Base-by-base conservation (phyloP, 2,329 filamentous ascomycete species). In the Dactylellina leptospora region DNA sequence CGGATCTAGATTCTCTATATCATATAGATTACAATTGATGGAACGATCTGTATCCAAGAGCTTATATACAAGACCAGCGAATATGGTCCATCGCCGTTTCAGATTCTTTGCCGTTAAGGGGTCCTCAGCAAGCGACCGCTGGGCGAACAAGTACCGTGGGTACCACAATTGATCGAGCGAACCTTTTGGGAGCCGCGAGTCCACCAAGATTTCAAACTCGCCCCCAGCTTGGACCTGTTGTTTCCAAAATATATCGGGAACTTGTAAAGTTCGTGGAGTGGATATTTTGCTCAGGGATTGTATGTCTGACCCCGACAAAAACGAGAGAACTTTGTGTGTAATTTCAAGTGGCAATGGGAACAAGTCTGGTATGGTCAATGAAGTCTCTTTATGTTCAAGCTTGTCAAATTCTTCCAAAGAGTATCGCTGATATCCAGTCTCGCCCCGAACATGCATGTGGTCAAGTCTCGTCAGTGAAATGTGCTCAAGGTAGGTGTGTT, bases 161-260 rank as follows among this genome's bases (percentile, higher is more conserved):
- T 28, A 33, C 61, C 61, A 66, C 18, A 23, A n/a, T 4, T 18
- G 25, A 9, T 42, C 30, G 3, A 18, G 30, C 23, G 18, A 27
- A n/a, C 9, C 47, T 20, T 42, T n/a, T n/a, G 8, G 22, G 10
- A 44, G 51, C 13, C 33, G 51, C 2, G 30, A 30, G 16, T 66
- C 38, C 3, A 58, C 3, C 6, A 58, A 6, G 30, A 23, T 58
- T 3, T 44, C 61, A 0, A 66, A 18, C 36, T 66, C 51, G 10
- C 51, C 51, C n/a, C 53, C 51, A 2, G 36, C 25, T 22, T 56
- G 13, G 23, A 66, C 56, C 36, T 58, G 61, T 10, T 28, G 42
- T n/a, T 58, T 66, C 61, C 61, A 66, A 30, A 66, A 33, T 27
- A 42, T 51, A 20, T 66, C 61, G 3, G 61, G 61, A 13, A 66